Evolutionary conservation across 495 filamentous ascomycete species (phyloP).

Genomic region (Astrothelium macrocarpum): DNA sequence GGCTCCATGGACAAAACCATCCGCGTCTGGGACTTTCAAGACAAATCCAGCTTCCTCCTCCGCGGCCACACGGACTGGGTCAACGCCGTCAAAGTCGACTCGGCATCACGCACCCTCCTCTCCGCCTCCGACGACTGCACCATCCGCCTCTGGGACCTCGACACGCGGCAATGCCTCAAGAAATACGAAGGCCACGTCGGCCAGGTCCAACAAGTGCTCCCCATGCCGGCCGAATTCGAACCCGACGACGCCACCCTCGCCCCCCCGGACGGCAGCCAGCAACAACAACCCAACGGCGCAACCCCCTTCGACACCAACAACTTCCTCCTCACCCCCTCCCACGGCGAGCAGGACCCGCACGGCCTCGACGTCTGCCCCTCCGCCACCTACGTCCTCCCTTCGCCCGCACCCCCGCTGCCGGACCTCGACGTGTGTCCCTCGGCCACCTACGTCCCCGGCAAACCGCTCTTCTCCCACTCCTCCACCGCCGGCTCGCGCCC

Average conservation of each 20-base stretch:
- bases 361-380: background rate
- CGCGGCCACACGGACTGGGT: conserved; percentile 89
- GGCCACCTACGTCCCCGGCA: background rate
- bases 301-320: too few relatives aligned
- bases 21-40: conserved; percentile 87
- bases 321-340: conserved; percentile 25
- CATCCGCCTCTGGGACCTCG: conserved; percentile 86
- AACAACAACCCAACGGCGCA: conserved; percentile 32
- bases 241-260: conserved; percentile 55
- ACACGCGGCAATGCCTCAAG: conserved; percentile 64
- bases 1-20: conserved; percentile 83
- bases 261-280: conserved; percentile 38
- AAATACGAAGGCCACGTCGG: conserved; percentile 90
- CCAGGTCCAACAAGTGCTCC: conserved; percentile 82
- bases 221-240: conserved; percentile 75
- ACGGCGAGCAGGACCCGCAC: conserved; percentile 35
- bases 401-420: background rate
- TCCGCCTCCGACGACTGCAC: conserved; percentile 92
- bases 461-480: background rate
- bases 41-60: conserved; percentile 65
- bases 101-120: conserved; percentile 68
- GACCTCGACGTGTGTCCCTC: background rate
- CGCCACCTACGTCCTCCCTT: background rate
- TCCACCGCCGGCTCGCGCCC: conserved; percentile 38
- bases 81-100: conserved; percentile 80